Base-by-base conservation (phyloP, 2,329 filamentous ascomycete species). In the Pestalotiopsis sp. region DNA sequence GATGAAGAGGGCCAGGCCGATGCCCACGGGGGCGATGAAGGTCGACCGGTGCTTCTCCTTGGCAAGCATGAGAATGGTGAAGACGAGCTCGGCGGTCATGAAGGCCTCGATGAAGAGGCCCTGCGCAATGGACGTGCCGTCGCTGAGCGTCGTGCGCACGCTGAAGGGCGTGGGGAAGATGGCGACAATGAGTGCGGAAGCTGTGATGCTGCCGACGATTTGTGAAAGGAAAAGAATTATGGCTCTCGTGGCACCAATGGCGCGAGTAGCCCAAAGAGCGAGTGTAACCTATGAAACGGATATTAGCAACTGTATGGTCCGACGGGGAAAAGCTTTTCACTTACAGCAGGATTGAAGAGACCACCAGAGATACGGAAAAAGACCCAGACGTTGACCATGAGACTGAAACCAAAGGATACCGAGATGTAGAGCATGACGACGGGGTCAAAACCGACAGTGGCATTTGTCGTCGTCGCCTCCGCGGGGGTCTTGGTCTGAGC, bases 41-140 rank as follows among this genome's bases (percentile, higher is more conserved):
- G 88, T 90, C 0, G 85, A 85, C 69, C 86, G 86, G 75, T 90
- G 88, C 75, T 91, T 90, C 70, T 89, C 87, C 14, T 84, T 84
- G 1, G 86, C 87, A 62, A 89, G 78, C 87, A 89, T 89, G 74
- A 86, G 82, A 66, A 88, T 84, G 2, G 85, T 83, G 57, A 88
- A 80, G 24, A 87, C 81, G 11, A 88, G 77, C 73, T 86, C 81
- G 1, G 84, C 81, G 1, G 85, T 88, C 30, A 88, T 78, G 70
- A 88, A 82, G 74, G 84, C 81, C 73, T 88, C 86, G 67, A 88
- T 84, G 73, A 88, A 86, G 26, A 88, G 73, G 14, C 86, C 86
- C 70, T 85, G 84, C 0, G 78, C 78, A 56, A 82, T 77, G n/a
- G 77, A 81, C 0, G 84, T 76, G 3, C 80, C 81, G 2, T 79